A percentile compares a stretch with the other conserved stretches of the same genome.
These are phyloP conservation scores for Pseudonitzschia delicatissima DNA, from an alignment of 108 stramenopile species.

Conservation along the genomic window DNA sequence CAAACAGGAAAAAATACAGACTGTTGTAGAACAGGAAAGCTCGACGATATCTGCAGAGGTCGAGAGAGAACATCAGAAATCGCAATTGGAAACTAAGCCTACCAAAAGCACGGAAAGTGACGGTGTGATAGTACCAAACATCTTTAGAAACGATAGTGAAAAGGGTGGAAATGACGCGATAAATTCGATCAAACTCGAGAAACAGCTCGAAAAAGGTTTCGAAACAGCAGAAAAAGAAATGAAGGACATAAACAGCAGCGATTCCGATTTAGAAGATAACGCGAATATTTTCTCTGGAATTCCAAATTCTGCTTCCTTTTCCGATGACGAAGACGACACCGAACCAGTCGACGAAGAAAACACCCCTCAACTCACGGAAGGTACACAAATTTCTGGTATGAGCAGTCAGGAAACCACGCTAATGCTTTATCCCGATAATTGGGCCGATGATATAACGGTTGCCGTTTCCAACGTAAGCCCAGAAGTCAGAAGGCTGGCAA, in stretches of 20 bases:
- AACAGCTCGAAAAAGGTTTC: neutral
- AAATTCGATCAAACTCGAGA: neutral
- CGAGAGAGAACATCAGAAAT: too few relatives aligned
- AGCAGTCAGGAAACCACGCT: neutral
- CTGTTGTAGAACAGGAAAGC: too few relatives aligned
- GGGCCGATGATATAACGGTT: constrained; percentile 11
- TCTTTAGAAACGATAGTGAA: neutral
- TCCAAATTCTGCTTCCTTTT: neutral
- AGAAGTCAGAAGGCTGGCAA: neutral
- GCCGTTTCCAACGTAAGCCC: constrained; percentile 12
- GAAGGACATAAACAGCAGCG: neutral
- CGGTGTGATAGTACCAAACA: neutral
- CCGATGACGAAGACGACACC: constrained; percentile 9
- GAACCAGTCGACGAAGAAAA: neutral
- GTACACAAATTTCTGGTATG: neutral
- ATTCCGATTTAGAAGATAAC: neutral
- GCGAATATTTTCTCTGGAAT: neutral
- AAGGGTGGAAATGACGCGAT: neutral
- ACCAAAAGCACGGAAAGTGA: neutral
- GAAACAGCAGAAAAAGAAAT: neutral
- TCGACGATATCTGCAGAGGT: too few relatives aligned
- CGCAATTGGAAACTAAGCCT: neutral
- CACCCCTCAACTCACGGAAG: neutral
- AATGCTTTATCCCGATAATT: too few relatives aligned
- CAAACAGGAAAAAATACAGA: too few relatives aligned